Evolutionary conservation across 108 stramenopile species (phyloP), one percentile per base, ranked within the genome.

Genomic region (Nannochloropsis gaditana): DNA sequence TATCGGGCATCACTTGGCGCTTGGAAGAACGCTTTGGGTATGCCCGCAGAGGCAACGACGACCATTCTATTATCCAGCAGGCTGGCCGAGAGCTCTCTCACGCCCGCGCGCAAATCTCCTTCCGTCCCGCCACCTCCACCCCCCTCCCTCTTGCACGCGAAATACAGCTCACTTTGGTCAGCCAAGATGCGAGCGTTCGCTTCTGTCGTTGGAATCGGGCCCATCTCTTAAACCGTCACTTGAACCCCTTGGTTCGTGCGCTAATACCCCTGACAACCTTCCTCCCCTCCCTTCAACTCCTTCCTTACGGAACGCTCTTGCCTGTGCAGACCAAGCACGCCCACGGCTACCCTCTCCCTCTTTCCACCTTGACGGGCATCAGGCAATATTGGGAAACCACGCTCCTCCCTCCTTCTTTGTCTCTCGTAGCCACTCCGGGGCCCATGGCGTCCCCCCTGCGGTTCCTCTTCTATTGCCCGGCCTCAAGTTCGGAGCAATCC

Each of bases 171-270:
- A 8, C 59, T n/a, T n/a, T 73, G 15, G 19, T 73, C 59, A 73
- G 59, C 8, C 59, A 73, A 73, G 59, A 73, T 6, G 59, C 59
- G 3, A 73, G 59, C 59, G 19, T n/a, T 73, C 59, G 59, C 6
- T 73, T 73, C 59, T 73, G 59, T n/a, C 15, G n/a, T n/a, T 73
- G 59, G 59, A 73, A 73, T 8, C 19, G 15, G 4, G 15, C 59
- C 59, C 59, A n/a, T n/a, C 59, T 73, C 4, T 73, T 73, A n/a
- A n/a, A 73, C 59, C 59, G n/a, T n/a, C n/a, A 73, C n/a, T n/a
- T 73, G 19, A 73, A 73, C 59, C 59, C 59, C n/a, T n/a, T 73
- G 4, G 15, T 73, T n/a, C 59, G n/a, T n/a, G 19, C 15, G 59
- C 59, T 73, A 73, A n/a, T n/a, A 3, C 59, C 59, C 59, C n/a